Evolutionary conservation across 371 early-diverging fungal species (phyloP), one percentile per base, ranked within the genome.

Genomic region (Mucor velutinosus): DNA sequence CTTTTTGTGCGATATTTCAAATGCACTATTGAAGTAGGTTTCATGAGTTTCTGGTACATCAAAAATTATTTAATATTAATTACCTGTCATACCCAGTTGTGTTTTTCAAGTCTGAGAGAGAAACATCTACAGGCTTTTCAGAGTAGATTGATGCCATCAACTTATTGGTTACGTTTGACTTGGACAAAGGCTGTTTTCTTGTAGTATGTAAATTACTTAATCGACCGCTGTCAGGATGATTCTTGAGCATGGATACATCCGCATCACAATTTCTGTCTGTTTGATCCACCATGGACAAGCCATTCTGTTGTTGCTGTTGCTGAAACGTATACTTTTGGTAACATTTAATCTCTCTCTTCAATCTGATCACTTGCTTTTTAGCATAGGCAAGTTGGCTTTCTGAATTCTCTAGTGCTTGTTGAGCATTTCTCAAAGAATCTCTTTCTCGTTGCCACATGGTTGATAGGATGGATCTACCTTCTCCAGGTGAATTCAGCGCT

Each of bases 401-500:
- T 1, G 75, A 67, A n/a, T 12, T 39, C 39, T 65, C 69, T 0
- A 71, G 33, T 10, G 65, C 65, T 19, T 68, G 56, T 47, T 75
- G 65, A 17, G 60, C 60, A 10, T 19, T 23, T 37, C 14, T 57
- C 7, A 75, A 21, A 2, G 56, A 41, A 0, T 75, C 66, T 60
- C 66, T 57, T 25, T 75, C 75, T 4, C 63, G 55, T 41, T 68
- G 51, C 71, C 71, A 75, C 66, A 75, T 65, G 8, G 33, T 29
- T 1, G 66, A 32, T 17, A 68, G 2, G 25, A 74, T 74, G 1
- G 62, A 55, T 21, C 56, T 57, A 0, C 51, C 58, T 58, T 62
- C 49, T 1, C 53, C 60, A 19, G 60, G 60, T 21, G 60, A 60
- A 29, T 66, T 7, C 8, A 55, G 23, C 1, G 21, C 30, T 14